A percentile compares a stretch with the other conserved stretches of the same genome.
phyloP scores from a whole-genome alignment of 2,329 filamentous ascomycete species.

The Amauroascus verrucosus region DNA sequence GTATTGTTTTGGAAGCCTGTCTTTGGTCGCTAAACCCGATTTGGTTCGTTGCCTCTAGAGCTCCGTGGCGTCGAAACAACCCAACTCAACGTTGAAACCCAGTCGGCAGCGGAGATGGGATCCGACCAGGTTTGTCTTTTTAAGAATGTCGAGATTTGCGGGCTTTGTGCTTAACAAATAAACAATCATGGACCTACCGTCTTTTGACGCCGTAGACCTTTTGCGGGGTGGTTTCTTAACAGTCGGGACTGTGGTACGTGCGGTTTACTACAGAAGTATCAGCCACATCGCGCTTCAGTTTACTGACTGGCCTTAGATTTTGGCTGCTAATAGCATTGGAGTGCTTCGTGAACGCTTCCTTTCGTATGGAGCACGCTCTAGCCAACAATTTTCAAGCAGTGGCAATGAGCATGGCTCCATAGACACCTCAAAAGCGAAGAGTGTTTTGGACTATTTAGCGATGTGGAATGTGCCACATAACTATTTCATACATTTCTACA shows the following conservation, averaged over 20 bases:
- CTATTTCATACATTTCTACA: conserved; percentile 86
- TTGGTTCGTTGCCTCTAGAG: conserved; percentile 2
- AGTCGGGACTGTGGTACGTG: conserved; percentile 1
- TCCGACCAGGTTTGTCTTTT: background rate
- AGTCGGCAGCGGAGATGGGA: background rate
- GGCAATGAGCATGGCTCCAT: conserved; percentile 7
- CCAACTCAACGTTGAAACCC: background rate
- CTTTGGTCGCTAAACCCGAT: conserved; percentile 7
- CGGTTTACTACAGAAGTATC: background rate
- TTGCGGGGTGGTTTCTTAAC: background rate
- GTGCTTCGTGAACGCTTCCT: conserved; percentile 47
- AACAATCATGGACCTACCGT: background rate
- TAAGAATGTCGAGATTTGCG: background rate
- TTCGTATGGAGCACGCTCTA: conserved; percentile 49
- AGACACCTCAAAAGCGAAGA: conserved; percentile 7
- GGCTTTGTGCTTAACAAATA: background rate
- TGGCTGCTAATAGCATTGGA: conserved; percentile 43
- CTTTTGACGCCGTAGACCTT: background rate
- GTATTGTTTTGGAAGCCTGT: conserved; percentile 5
- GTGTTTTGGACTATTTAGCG: conserved; percentile 43
- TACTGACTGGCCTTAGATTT: conserved; percentile 27
- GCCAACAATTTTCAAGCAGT: conserved; percentile 17
- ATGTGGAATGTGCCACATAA: conserved; percentile 63
- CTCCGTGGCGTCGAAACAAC: conserved; percentile 4
- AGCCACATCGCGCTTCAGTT: background rate